phyloP scores from a whole-genome alignment of 1,284 basidiomycete species.

The Ganoderma resinaceum region DNA sequence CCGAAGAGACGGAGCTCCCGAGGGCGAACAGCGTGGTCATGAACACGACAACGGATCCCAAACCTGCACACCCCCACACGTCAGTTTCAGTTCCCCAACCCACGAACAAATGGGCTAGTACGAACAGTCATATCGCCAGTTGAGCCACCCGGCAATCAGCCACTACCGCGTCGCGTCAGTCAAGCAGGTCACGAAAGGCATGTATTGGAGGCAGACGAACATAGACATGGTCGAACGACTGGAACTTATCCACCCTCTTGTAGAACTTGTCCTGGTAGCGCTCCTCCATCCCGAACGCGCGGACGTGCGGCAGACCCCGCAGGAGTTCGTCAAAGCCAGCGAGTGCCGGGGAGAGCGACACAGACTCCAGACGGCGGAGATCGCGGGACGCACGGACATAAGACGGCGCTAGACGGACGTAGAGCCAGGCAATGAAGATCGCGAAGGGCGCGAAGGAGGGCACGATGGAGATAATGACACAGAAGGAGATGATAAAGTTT shows the following conservation, averaged over 20 bases:
- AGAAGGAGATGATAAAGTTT: constrained; percentile 70
- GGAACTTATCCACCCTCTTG: constrained; percentile 78
- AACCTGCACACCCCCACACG: constrained; percentile 46
- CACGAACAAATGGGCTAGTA: not conserved
- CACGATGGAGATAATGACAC: constrained; percentile 69
- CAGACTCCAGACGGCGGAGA: constrained; percentile 74
- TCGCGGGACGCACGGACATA: constrained; percentile 77
- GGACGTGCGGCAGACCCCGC: constrained; percentile 77
- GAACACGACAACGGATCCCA: constrained; percentile 81
- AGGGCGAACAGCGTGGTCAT: constrained; percentile 78
- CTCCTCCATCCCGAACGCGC: constrained; percentile 84
- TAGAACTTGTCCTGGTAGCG: constrained; percentile 80
- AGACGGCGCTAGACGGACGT: constrained; percentile 72
- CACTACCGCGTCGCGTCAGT: constrained; percentile 48
- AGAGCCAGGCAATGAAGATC: constrained; percentile 72
- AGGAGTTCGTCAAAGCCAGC: constrained; percentile 83
- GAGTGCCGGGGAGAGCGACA: constrained; percentile 73
- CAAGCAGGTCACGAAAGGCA: not conserved
- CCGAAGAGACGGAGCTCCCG: constrained; percentile 68
- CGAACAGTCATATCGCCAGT: constrained; percentile 77
- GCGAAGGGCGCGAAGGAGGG: constrained; percentile 78
- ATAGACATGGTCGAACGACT: constrained; percentile 75
- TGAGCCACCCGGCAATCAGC: constrained; percentile 72
- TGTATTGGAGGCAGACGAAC: constrained; percentile 46
- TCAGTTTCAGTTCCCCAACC: not conserved